A percentile compares a stretch with the other conserved stretches of the same genome.
Conservation (phyloP, 31 red algal species). For the Odonthalia washingtoniensis region DNA sequence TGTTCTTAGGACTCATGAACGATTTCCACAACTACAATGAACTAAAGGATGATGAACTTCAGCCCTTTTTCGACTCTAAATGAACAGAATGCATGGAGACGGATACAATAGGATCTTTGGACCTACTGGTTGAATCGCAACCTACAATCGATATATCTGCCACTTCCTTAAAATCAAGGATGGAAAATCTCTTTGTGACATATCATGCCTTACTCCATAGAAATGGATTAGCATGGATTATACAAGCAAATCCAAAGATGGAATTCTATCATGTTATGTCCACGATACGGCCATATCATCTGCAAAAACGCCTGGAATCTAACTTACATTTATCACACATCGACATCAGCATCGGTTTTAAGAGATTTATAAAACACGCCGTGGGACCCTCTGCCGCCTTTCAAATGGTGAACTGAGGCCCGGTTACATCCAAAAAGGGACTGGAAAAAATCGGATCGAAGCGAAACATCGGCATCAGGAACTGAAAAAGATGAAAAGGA, state of each 20-base stretch:
- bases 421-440: neutral
- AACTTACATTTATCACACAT: neutral
- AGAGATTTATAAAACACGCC: constrained; percentile 15
- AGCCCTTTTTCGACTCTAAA: neutral
- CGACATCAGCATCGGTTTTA: neutral
- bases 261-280: neutral
- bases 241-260: neutral
- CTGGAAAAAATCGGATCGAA: no score
- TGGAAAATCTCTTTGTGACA: constrained; percentile 4
- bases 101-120: neutral
- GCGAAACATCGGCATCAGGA: no score
- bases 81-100: neutral
- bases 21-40: neutral
- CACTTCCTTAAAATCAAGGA: neutral
- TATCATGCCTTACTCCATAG: neutral
- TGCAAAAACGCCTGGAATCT: constrained; percentile 4
- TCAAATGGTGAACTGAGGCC: constrained; percentile 38
- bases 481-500: no score
- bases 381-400: neutral
- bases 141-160: constrained; percentile 3
- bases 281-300: neutral
- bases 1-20: neutral
- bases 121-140: neutral
- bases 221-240: constrained; percentile 2
- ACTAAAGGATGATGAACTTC: neutral